Evolutionary conservation across 495 filamentous ascomycete genomes (phyloP).

Genomic region (Hyaloscypha finlandica): DNA sequence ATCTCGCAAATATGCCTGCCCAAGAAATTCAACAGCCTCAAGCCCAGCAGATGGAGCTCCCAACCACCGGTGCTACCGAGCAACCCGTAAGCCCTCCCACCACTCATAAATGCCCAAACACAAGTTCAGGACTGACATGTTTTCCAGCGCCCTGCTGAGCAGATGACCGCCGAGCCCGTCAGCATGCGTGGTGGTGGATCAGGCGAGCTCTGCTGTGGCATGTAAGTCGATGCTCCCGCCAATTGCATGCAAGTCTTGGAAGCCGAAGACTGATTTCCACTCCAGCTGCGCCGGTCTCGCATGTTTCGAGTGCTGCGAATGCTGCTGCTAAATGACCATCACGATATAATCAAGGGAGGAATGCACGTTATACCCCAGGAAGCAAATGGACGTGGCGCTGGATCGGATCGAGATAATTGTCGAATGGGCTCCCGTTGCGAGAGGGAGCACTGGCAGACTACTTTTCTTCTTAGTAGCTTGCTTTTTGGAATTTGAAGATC

Average conservation of each 20-base stretch:
- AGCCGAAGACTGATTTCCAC: background rate
- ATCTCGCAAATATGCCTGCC: constrained; percentile 28
- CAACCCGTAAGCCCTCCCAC: constrained; percentile 25
- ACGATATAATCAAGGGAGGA: background rate
- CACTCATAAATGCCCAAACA: background rate
- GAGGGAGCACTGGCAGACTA: background rate
- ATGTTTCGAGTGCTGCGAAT: constrained; percentile 34
- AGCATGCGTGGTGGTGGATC: constrained; percentile 32
- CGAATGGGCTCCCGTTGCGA: background rate
- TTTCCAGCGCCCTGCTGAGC: constrained; percentile 25
- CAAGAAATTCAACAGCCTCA: constrained; percentile 32
- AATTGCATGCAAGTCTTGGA: background rate
- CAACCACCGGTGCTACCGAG: constrained; percentile 13
- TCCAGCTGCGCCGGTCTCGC: constrained; percentile 31
- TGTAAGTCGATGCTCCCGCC: constrained; percentile 21
- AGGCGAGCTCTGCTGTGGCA: constrained; percentile 31
- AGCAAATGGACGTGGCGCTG: background rate
- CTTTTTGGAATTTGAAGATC: background rate
- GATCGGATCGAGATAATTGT: background rate
- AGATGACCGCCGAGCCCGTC: constrained; percentile 34
- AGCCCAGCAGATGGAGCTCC: constrained; percentile 31
- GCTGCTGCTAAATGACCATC: constrained; percentile 31
- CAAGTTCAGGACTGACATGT: constrained; percentile 1
- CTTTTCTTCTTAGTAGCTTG: background rate
- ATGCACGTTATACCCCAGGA: constrained; percentile 1